Evolutionary conservation across 2,329 filamentous ascomycete species (phyloP).

Genomic region (Achaetomium macrosporum): DNA sequence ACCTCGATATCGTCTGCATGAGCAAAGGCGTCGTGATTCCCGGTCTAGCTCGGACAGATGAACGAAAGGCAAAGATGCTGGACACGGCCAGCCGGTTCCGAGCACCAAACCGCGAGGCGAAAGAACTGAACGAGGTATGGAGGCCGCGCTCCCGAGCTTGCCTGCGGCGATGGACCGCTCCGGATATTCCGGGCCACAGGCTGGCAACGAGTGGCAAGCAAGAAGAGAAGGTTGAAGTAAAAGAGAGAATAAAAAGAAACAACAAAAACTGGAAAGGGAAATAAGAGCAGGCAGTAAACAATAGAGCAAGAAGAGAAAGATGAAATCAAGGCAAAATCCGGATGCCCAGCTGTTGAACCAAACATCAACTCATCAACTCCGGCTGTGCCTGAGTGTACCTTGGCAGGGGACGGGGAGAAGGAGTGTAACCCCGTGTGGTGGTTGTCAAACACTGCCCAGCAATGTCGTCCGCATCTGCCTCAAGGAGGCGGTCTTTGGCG

Average conservation of each 20-base stretch:
- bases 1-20: constrained; percentile 17
- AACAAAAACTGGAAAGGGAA: background rate
- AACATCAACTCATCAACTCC: constrained; percentile 6
- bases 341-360: background rate
- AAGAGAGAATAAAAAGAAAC: background rate
- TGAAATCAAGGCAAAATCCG: background rate
- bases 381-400: background rate
- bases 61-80: background rate
- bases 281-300: constrained; percentile 3
- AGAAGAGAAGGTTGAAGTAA: background rate
- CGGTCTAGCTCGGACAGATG: background rate
- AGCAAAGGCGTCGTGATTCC: background rate
- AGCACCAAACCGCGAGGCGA: background rate
- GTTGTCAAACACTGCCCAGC: background rate
- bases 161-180: constrained; percentile 6
- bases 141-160: constrained; percentile 16
- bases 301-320: constrained; percentile 1
- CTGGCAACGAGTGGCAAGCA: constrained; percentile 1
- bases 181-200: background rate
- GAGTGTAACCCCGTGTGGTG: background rate
- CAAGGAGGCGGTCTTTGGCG: background rate
- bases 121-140: constrained; percentile 1
- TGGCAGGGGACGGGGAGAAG: background rate
- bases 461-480: background rate
- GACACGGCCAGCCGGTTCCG: constrained; percentile 11